Evolutionary conservation across 257 asterid genomes (phyloP).

Genomic region (Nicotiana attenuata): DNA sequence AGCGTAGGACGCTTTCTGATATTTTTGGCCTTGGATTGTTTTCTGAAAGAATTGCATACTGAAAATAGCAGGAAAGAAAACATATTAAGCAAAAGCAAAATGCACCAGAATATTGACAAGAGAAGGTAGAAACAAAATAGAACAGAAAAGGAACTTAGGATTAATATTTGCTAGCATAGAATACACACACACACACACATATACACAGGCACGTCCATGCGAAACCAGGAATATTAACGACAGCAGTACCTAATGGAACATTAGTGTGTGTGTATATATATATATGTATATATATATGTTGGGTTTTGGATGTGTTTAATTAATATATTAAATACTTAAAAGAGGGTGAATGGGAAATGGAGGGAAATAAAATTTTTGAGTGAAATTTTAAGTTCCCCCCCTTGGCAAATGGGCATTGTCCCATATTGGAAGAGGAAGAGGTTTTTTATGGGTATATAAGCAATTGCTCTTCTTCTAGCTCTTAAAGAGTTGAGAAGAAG

Average conservation of each 20-base stretch:
- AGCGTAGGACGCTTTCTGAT: conserved; percentile 56
- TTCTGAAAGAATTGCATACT: conserved; percentile 83
- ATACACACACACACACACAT: not conserved
- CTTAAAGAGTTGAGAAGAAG: too few relatives aligned
- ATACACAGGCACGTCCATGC: not conserved
- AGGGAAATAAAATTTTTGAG: too few relatives aligned
- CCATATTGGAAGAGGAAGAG: too few relatives aligned
- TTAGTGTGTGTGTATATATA: not conserved
- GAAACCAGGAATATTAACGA: not conserved
- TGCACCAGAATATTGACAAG: not conserved
- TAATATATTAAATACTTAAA: too few relatives aligned
- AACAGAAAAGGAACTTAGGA: not conserved
- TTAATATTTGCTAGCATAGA: not conserved
- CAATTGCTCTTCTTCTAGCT: too few relatives aligned
- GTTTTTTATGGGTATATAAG: too few relatives aligned
- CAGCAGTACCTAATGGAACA: not conserved
- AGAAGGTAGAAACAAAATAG: not conserved
- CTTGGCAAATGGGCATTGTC: too few relatives aligned
- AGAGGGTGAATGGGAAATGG: too few relatives aligned
- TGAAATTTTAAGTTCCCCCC: too few relatives aligned
- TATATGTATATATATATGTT: too few relatives aligned
- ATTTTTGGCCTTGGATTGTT: conserved; percentile 70
- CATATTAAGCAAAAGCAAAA: not conserved
- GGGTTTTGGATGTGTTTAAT: too few relatives aligned
- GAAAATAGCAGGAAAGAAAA: conserved; percentile 2